A percentile compares a stretch with the other conserved stretches of the same genome.
These are phyloP conservation scores for Xylaria sp. DNA, from an alignment of 2,329 filamentous ascomycete genomes.

Conservation along the genomic window DNA sequence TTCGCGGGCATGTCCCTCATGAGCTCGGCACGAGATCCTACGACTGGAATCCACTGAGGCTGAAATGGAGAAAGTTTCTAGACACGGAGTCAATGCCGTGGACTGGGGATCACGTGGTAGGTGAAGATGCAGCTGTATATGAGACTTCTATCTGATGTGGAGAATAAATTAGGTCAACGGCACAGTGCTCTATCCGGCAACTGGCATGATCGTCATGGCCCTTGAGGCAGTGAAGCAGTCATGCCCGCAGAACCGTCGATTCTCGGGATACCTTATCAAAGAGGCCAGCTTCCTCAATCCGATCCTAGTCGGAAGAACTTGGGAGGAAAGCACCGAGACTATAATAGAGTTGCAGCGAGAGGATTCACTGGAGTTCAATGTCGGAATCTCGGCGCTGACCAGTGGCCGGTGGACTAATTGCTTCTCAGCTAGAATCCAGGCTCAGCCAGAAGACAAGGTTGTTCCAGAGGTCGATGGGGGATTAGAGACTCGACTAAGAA, in stretches of 20 bases:
- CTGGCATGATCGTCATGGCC: neutral
- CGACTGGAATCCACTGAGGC: slow-evolving; percentile 1
- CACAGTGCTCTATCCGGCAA: neutral
- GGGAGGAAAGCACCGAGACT: too few relatives aligned
- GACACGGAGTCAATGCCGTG: neutral
- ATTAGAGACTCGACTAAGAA: neutral
- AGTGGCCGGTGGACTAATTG: neutral
- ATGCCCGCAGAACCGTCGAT: neutral
- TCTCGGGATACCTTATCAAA: neutral
- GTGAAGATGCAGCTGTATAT: neutral
- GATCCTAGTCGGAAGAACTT: neutral
- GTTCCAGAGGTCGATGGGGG: neutral
- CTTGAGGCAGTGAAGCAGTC: neutral
- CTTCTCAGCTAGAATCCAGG: neutral
- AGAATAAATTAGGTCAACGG: neutral
- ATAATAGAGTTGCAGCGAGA: too few relatives aligned
- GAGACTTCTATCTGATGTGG: too few relatives aligned
- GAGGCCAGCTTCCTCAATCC: neutral
- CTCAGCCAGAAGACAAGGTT: neutral
- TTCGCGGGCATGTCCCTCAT: neutral
- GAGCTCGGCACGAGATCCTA: neutral
- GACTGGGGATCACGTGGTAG: neutral
- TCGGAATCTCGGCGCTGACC: too few relatives aligned
- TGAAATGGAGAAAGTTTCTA: neutral
- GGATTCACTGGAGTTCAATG: too few relatives aligned